Percentiles rank a stretch among this genome's conserved stretches.
phyloP scores from a whole-genome alignment of 352 stramenopile genomes.

The Plasmopara viticola region DNA sequence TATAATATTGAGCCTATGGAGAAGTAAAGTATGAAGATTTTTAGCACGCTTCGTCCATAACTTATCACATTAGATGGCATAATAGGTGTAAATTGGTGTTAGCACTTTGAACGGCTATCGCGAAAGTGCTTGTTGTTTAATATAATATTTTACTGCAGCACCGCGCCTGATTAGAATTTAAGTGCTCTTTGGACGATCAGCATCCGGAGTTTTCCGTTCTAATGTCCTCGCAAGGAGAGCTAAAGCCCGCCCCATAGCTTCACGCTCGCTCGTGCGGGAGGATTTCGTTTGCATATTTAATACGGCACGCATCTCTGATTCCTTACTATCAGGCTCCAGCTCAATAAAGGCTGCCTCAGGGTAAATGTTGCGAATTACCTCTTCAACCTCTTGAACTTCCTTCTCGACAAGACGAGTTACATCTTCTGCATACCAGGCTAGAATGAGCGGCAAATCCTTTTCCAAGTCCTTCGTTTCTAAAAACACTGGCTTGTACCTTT shows the following conservation, averaged over 20 bases:
- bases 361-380: conserved; percentile 89
- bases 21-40: no score
- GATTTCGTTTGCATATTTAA: conserved; percentile 78
- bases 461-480: conserved; percentile 87
- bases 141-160: no score
- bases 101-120: no score
- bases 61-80: no score
- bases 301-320: conserved; percentile 82
- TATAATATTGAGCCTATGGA: no score
- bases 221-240: conserved; percentile 71
- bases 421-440: conserved; percentile 94
- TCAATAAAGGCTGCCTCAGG: conserved; percentile 96
- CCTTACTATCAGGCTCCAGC: conserved; percentile 93
- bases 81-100: no score
- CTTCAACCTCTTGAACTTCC: conserved; percentile 94
- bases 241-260: conserved; percentile 74
- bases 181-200: conserved; percentile 15
- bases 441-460: conserved; percentile 89
- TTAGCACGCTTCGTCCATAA: no score
- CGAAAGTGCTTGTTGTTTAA: no score
- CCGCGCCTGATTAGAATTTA: conserved; percentile 9
- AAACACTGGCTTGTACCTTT: conserved; percentile 91
- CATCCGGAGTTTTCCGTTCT: conserved; percentile 37
- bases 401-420: conserved; percentile 94
- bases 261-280: conserved; percentile 74